phyloP scores from a whole-genome alignment of 768 basidiomycete species.

The Pleurotus pulmonarius region DNA sequence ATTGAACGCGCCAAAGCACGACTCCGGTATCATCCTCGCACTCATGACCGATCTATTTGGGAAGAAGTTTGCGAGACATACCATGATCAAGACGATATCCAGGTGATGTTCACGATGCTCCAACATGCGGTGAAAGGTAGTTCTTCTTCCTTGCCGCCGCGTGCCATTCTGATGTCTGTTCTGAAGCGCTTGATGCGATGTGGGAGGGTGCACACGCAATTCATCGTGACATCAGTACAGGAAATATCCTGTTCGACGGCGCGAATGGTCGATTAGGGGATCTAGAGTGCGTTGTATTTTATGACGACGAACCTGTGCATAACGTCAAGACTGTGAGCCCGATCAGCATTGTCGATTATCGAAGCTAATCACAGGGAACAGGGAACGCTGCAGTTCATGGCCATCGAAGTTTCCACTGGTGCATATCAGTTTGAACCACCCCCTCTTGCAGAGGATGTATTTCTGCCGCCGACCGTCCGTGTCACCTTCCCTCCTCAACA shows the following conservation, averaged over 20 bases:
- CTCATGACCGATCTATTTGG: background rate
- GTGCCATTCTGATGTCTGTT: background rate
- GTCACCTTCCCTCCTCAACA: too few species aligned
- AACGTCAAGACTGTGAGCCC: slow-evolving; percentile 7
- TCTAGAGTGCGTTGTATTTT: slow-evolving; percentile 9
- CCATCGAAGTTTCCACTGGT: background rate
- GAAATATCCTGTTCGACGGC: slow-evolving; percentile 10
- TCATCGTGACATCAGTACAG: slow-evolving; percentile 15
- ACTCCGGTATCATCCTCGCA: background rate
- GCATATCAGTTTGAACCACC: too few species aligned
- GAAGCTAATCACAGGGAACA: background rate
- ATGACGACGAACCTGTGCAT: background rate
- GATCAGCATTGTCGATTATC: background rate
- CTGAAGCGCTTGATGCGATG: slow-evolving; percentile 9
- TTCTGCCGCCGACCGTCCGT: too few species aligned
- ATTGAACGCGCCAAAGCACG: background rate
- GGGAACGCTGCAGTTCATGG: slow-evolving; percentile 14
- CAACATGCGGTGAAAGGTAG: slow-evolving; percentile 5
- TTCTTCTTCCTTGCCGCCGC: background rate
- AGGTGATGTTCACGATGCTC: background rate
- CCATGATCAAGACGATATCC: background rate
- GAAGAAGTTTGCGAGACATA: background rate
- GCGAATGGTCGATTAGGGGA: slow-evolving; percentile 9
- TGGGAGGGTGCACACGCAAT: slow-evolving; percentile 5
- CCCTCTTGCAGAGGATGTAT: too few species aligned